Base-by-base conservation (phyloP, 768 basidiomycete species). In the Pleurotus eryngii region DNA sequence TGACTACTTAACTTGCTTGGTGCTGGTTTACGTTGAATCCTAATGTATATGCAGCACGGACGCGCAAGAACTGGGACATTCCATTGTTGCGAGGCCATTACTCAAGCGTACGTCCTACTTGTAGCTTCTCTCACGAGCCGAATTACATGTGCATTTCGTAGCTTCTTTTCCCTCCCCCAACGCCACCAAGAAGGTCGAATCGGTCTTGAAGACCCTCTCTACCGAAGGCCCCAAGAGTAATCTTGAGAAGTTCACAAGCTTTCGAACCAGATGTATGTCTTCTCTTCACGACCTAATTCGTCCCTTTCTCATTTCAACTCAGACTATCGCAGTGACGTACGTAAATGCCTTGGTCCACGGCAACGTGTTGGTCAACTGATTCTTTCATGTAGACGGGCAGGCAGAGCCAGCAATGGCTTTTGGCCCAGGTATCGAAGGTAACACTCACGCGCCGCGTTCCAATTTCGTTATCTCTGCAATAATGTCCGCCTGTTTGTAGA, bases 261-360 rank as follows among this genome's bases (percentile, higher is more conserved):
- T 89, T 75, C 75, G 79, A 6, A 92, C 88, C 0, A 81, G 92
- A 71, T 77, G 91, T 91, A 74, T 60, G 81, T 71, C 59, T 58
- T 35, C 30, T 42, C 18, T 18, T 63, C 17, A 15, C 55, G 42
- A 56, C 58, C 15, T 55, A 45, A 20, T 9, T 20, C 37, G 57
- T 51, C n/a, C 59, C 47, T 30, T 54, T 35, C 55, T 50, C 45
- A 46, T 64, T 55, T 47, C 24, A 47, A 46, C 49, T 55, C 63
- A 88, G 86, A 86, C 66, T 88, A 88, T 67, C 87, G 86, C 50
- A 90, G 88, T 74, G 81, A 89, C 65, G 90, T 91, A 70, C 51
- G 51, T 54, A 70, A 69, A 60, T 46, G 43, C 47, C n/a, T 64
- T 48, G 3, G 39, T 63, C 51, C 46, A 7, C 35, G 58, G 15